Conservation (phyloP, 2,329 filamentous ascomycete genomes). For the Fusarium zealandicum region DNA sequence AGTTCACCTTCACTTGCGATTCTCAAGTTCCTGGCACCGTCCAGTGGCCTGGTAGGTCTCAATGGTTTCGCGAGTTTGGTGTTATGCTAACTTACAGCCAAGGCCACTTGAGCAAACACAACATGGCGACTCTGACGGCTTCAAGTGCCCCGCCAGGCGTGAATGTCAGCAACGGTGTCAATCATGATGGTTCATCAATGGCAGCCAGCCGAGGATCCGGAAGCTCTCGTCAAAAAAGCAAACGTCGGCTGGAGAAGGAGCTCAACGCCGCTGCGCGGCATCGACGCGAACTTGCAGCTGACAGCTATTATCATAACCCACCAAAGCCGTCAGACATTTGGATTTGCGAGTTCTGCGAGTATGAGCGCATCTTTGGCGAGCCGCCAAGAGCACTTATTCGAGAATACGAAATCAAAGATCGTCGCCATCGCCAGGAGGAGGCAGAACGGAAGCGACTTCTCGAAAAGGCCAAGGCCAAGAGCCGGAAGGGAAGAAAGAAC, state of each 20-base stretch:
- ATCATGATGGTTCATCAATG: conserved; percentile 48
- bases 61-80: background rate
- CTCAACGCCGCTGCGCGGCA: conserved; percentile 78
- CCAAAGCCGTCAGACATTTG: conserved; percentile 77
- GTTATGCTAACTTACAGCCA: conserved; percentile 8
- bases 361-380: conserved; percentile 91
- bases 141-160: conserved; percentile 17
- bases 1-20: conserved; percentile 97
- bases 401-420: conserved; percentile 93
- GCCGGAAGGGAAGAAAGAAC: conserved; percentile 83
- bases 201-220: conserved; percentile 42
- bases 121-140: conserved; percentile 29
- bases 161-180: conserved; percentile 22
- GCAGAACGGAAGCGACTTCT: conserved; percentile 85
- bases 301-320: conserved; percentile 77
- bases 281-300: conserved; percentile 78
- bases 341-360: conserved; percentile 99
- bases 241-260: conserved; percentile 72
- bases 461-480: conserved; percentile 95
- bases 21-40: conserved; percentile 84
- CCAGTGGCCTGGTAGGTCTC: conserved; percentile 70
- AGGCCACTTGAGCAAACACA: conserved; percentile 40
- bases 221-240: conserved; percentile 61
- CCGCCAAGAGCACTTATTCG: conserved; percentile 85
- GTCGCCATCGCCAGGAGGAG: conserved; percentile 80